These are phyloP conservation scores for Silene conica DNA, from an alignment of 148 eudicot genomes.

Conservation along the genomic window DNA sequence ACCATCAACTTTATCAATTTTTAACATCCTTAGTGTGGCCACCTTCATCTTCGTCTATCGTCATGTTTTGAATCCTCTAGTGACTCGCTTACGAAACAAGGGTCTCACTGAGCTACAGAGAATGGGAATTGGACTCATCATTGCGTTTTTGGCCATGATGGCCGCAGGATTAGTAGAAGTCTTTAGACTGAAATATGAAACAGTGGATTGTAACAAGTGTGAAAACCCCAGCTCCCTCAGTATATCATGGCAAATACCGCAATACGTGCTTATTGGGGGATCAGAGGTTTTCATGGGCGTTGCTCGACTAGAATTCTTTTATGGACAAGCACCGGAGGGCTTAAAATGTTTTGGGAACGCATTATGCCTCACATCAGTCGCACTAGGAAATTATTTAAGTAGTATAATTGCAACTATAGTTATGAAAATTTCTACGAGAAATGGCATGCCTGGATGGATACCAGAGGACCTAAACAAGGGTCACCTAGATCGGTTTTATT, in stretches of 20 bases:
- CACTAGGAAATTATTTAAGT: constrained; percentile 65
- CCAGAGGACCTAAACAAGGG: constrained; percentile 64
- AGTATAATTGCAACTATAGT: constrained; percentile 52
- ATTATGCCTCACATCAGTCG: constrained; percentile 62
- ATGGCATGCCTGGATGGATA: constrained; percentile 59
- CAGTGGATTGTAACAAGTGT: constrained; percentile 27
- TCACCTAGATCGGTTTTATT: constrained; percentile 56
- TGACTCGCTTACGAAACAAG: constrained; percentile 28
- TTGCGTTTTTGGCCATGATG: constrained; percentile 54
- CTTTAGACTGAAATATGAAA: constrained; percentile 37
- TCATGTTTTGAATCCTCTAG: constrained; percentile 45
- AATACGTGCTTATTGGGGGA: constrained; percentile 60
- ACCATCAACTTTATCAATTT: constrained; percentile 71
- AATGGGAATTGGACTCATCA: constrained; percentile 62
- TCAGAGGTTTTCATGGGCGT: constrained; percentile 81
- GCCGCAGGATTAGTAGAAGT: constrained; percentile 53
- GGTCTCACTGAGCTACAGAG: constrained; percentile 64
- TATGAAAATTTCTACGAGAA: constrained; percentile 42
- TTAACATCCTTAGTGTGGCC: constrained; percentile 65
- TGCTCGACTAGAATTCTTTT: constrained; percentile 72
- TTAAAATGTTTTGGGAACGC: constrained; percentile 79
- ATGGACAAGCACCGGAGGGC: constrained; percentile 58
- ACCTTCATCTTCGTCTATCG: constrained; percentile 53
- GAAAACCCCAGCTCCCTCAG: constrained; percentile 40
- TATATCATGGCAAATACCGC: constrained; percentile 73